Evolutionary conservation across 1,139 yeast species (phyloP).

Genomic region (Suhomyces yuchorum): DNA sequence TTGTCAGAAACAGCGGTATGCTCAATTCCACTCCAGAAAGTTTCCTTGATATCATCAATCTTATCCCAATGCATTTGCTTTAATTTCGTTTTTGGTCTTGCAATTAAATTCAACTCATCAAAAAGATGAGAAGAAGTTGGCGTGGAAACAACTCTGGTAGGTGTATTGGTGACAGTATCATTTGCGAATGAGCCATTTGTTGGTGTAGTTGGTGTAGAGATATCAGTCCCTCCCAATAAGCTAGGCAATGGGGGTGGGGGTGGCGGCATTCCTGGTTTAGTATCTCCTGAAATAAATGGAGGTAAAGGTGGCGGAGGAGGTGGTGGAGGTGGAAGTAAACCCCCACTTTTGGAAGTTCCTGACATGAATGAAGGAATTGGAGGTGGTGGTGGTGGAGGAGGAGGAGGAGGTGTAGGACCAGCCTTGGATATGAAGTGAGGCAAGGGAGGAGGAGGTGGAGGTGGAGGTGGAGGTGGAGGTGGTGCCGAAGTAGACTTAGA

Average conservation of each 20-base stretch:
- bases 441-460: conserved; percentile 30
- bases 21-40: conserved; percentile 76
- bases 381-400: conserved; percentile 36
- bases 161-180: conserved; percentile 6
- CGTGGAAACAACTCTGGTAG: conserved; percentile 3
- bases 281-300: background rate
- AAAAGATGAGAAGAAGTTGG: conserved; percentile 1
- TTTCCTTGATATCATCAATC: conserved; percentile 65
- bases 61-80: conserved; percentile 98
- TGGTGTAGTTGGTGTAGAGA: conserved; percentile 8
- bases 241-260: conserved; percentile 29
- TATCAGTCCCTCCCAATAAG: conserved; percentile 8
- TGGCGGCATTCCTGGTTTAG: conserved; percentile 20
- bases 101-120: conserved; percentile 16
- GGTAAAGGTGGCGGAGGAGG: conserved; percentile 22
- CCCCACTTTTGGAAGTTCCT: background rate
- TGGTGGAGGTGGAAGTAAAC: conserved; percentile 19
- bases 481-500: background rate
- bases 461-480: conserved; percentile 21
- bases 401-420: conserved; percentile 14
- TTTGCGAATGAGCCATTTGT: background rate
- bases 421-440: conserved; percentile 21
- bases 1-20: conserved; percentile 52
- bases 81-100: conserved; percentile 63
- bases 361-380: conserved; percentile 20